Conservation (phyloP, 805 yeast genomes). For the Nakazawaea molendinolei region DNA sequence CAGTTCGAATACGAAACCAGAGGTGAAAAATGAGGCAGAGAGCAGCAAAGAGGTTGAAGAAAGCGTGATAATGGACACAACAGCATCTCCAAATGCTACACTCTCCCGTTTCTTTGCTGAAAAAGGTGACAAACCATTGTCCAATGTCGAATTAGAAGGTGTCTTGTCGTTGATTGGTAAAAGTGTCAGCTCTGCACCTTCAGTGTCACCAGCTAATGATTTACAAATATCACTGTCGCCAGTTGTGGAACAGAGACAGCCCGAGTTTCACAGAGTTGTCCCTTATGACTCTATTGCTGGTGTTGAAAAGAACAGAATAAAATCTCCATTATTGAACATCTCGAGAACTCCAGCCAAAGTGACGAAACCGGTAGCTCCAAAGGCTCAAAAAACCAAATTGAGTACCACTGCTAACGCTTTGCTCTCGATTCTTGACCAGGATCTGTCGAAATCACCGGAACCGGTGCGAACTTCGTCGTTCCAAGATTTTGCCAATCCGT, state of each 20-base stretch:
- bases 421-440: constrained; percentile 16
- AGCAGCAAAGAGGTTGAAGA: background rate
- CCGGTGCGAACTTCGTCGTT: background rate
- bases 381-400: constrained; percentile 16
- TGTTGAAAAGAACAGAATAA: constrained; percentile 19
- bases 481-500: constrained; percentile 8
- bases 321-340: constrained; percentile 21
- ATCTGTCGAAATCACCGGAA: background rate
- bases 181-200: constrained; percentile 27
- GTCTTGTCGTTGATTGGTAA: constrained; percentile 54
- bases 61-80: background rate
- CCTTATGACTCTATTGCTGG: constrained; percentile 22
- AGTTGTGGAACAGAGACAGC: too few species aligned
- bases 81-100: constrained; percentile 9
- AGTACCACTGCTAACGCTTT: constrained; percentile 22
- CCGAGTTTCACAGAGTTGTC: constrained; percentile 22
- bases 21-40: background rate
- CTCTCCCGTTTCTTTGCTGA: constrained; percentile 20
- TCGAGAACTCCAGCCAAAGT: constrained; percentile 15
- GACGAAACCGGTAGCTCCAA: constrained; percentile 6
- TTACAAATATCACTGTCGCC: too few species aligned
- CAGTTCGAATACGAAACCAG: constrained; percentile 8
- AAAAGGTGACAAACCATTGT: constrained; percentile 71
- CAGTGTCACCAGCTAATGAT: constrained; percentile 11
- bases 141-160: constrained; percentile 77